Base-by-base conservation (phyloP, 1,284 basidiomycete species). In the Cystobasidium slooffiae region DNA sequence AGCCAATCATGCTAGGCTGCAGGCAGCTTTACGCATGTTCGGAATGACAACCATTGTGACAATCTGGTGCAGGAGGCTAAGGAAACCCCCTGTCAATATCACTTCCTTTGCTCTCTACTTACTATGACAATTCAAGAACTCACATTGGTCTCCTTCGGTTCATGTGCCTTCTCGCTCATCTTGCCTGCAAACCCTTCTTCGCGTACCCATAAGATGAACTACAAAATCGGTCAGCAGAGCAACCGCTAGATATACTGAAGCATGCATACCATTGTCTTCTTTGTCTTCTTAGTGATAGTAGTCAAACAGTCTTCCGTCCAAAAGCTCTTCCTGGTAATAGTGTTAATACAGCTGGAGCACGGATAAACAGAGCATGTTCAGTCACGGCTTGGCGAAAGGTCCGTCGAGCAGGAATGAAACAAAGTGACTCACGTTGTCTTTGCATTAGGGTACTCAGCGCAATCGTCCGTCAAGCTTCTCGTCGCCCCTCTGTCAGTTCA, bases 231-330 rank as follows among this genome's bases (percentile, higher is more conserved):
- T 12, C 39, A 62, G 8, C 10, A 20, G 59, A 24, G 39, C 41
- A n/a, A 14, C 6, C 31, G 6, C 2, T 1, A 31, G 5, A 31
- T 2, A 31, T 31, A 5, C 1, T 2, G 14, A 6, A 18, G 16
- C 18, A 0, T 9, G 46, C 62, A 6, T 31, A 65, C 62, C 62
- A 65, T 51, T 2, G 47, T 52, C 24, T 24, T 51, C 22, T 47
- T 44, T 49, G 46, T 20, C 6, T 8, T 22, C 7, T 37, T 44
- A 1, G 62, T 65, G 4, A 65, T 24, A 6, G 62, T 65, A 12
- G 46, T 46, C 44, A 65, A n/a, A 24, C 62, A 65, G 22, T 65
- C 43, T 22, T 65, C 62, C 1, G 46, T 65, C 62, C 62, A 65
- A 24, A 51, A 8, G 14, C 49, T 46, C 24, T 22, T 6, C 24